Evolutionary conservation across 305 asterid genomes (phyloP).

Genomic region (Caryopteris hybrid): DNA sequence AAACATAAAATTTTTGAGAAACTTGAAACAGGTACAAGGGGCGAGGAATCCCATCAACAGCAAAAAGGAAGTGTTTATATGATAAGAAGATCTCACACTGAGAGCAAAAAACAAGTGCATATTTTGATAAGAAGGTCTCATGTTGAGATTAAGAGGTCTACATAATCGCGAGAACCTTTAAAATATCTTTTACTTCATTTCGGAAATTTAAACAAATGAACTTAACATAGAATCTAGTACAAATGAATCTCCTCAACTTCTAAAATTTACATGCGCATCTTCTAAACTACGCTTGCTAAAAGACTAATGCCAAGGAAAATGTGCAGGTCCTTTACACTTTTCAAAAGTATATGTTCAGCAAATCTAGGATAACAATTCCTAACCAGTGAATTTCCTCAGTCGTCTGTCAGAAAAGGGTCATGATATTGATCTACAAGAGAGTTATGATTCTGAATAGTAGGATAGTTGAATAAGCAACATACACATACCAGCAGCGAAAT

Average conservation of each 20-base stretch:
- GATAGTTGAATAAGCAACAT: constrained; percentile 5
- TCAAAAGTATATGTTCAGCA: not conserved
- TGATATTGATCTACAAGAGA: not conserved
- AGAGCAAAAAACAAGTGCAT: not conserved
- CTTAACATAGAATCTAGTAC: constrained; percentile 3
- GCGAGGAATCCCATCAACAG: too few relatives aligned
- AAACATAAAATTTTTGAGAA: not conserved
- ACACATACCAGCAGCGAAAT: not conserved
- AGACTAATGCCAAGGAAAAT: not conserved
- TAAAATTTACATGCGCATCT: not conserved
- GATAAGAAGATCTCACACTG: constrained; percentile 1
- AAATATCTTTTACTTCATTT: not conserved
- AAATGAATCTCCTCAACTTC: constrained; percentile 8
- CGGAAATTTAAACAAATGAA: not conserved
- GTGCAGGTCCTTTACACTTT: not conserved
- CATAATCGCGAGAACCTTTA: not conserved
- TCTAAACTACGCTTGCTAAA: not conserved
- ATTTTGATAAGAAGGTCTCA: not conserved
- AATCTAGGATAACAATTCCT: constrained; percentile 1
- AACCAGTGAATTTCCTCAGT: not conserved
- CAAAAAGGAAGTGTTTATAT: not conserved
- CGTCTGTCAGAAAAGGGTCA: not conserved
- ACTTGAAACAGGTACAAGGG: too few relatives aligned
- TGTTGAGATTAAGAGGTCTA: constrained; percentile 8
- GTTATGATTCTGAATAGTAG: not conserved